Evolutionary conservation across 257 asterid species (phyloP).

Genomic region (Anisodus tanguticus): DNA sequence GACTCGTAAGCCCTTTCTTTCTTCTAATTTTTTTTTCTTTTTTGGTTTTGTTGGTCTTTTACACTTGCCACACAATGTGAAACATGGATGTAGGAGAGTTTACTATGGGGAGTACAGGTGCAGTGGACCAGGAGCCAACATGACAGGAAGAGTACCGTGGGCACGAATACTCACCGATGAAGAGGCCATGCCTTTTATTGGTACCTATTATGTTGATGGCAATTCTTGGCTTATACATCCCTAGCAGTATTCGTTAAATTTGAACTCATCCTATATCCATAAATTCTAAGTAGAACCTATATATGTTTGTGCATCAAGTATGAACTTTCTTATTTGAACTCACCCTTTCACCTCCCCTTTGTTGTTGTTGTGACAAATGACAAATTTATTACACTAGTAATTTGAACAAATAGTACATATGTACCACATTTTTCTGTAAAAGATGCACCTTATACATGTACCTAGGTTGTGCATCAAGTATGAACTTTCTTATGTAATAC

Average conservation of each 20-base stretch:
- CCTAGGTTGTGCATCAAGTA: too few relatives aligned
- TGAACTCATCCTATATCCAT: not conserved
- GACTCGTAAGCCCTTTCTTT: constrained; percentile 42
- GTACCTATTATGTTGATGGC: constrained; percentile 53
- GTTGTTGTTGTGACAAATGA: not conserved
- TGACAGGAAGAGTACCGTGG: constrained; percentile 54
- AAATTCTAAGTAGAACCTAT: not conserved
- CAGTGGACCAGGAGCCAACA: constrained; percentile 56
- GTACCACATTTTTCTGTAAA: too few relatives aligned
- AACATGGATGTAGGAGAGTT: constrained; percentile 45
- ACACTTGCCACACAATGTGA: not conserved
- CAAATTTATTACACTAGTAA: not conserved
- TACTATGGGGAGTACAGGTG: constrained; percentile 64
- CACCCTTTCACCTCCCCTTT: not conserved
- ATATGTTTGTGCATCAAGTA: not conserved
- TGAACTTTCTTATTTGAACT: not conserved
- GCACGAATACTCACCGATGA: constrained; percentile 50
- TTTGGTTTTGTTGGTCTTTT: not conserved
- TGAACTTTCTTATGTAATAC: too few relatives aligned
- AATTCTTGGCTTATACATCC: constrained; percentile 53
- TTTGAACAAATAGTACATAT: not conserved
- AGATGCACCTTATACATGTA: too few relatives aligned
- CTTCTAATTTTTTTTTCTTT: too few relatives aligned
- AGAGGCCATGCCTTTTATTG: constrained; percentile 59
- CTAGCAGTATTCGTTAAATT: constrained; percentile 24